Conservation (phyloP, 2,329 filamentous ascomycete species). For the Cladobotryum mycophilum region DNA sequence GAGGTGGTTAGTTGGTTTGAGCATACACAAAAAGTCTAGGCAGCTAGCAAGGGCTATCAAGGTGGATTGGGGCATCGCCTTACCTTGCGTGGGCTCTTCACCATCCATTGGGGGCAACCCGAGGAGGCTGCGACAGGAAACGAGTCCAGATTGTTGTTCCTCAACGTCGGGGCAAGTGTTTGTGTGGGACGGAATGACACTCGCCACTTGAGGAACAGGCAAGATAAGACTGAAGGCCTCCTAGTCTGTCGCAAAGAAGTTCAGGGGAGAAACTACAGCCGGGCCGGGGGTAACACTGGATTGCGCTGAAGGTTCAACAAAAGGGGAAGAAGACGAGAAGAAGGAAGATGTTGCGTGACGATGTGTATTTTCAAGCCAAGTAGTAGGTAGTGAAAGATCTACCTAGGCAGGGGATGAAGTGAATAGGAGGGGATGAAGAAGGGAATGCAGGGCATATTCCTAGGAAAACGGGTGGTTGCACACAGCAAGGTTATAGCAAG, state of each 20-base stretch:
- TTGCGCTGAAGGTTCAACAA: neutral
- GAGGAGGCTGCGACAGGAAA: slow-evolving; percentile 22
- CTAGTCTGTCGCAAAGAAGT: neutral
- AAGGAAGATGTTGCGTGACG: neutral
- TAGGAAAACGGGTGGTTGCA: no score
- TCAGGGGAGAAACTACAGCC: neutral
- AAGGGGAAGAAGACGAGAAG: neutral
- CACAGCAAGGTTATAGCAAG: no score
- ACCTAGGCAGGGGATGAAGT: slow-evolving; percentile 5
- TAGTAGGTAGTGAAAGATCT: neutral
- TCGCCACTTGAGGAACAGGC: neutral
- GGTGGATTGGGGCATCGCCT: neutral
- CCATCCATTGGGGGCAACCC: slow-evolving; percentile 36
- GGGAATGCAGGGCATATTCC: no score
- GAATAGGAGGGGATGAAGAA: no score
- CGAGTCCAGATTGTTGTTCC: slow-evolving; percentile 14
- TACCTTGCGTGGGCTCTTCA: slow-evolving; percentile 40
- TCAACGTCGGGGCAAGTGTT: neutral
- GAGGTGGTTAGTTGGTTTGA: neutral
- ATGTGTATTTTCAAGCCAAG: no score
- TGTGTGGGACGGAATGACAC: neutral
- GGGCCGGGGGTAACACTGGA: neutral
- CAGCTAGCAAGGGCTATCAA: no score
- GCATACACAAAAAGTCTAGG: neutral
- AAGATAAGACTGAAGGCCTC: neutral